A percentile compares a stretch with the other conserved stretches of the same genome.
phyloP scores from a whole-genome alignment of 352 stramenopile genomes.

The Phytophthora pseudosyringae region DNA sequence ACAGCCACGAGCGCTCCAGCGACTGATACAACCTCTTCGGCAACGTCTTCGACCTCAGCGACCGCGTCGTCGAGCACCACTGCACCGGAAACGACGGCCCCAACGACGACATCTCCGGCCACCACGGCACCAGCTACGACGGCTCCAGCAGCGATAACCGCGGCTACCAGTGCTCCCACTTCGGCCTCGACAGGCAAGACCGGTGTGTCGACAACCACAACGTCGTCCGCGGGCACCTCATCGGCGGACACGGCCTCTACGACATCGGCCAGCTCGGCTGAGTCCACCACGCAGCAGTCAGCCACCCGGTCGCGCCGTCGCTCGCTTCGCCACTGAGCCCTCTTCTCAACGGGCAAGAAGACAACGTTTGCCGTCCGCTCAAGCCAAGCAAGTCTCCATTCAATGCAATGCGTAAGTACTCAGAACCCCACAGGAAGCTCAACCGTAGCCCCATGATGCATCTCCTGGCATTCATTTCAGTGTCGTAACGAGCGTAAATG shows the following conservation, averaged over 20 bases:
- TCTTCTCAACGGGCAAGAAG: constrained; percentile 12
- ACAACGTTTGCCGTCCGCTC: background rate
- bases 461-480: background rate
- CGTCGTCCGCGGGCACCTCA: constrained; percentile 16
- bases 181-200: constrained; percentile 11
- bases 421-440: background rate
- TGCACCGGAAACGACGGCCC: constrained; percentile 8
- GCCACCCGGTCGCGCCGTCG: constrained; percentile 19
- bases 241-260: constrained; percentile 12
- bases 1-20: constrained; percentile 8
- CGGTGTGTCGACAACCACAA: constrained; percentile 4
- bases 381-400: background rate
- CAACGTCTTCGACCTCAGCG: constrained; percentile 1
- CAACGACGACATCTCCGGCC: background rate
- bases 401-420: constrained; percentile 14
- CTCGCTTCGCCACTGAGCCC: constrained; percentile 25
- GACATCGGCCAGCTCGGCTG: constrained; percentile 9
- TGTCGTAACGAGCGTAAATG: constrained; percentile 9
- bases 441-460: background rate
- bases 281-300: constrained; percentile 16
- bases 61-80: constrained; percentile 4
- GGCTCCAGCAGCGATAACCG: background rate
- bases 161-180: background rate
- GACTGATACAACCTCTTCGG: background rate
- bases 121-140: constrained; percentile 4